Base-by-base conservation (phyloP, 2,329 filamentous ascomycete genomes). In the Sclerotinia trifoliorum region DNA sequence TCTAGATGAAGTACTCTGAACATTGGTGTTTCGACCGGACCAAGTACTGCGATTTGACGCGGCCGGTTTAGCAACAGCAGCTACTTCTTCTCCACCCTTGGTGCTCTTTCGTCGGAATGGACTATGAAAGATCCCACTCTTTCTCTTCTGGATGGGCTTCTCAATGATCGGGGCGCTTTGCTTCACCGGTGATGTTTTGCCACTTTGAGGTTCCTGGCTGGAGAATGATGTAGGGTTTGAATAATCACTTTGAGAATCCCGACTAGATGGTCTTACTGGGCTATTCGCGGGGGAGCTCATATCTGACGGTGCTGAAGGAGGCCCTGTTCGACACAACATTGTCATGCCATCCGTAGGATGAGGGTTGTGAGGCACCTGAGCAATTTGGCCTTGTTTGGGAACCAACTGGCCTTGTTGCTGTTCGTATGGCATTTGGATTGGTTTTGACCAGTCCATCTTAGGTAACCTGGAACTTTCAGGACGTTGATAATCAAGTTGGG, bases 331-430 rank as follows among this genome's bases (percentile, higher is more conserved):
- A 79, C 94, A 98, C 71, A 97, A 90, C 87, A 98, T 96, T 0
- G 94, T 97, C 93, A 98, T 98, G 5, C 94, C 94, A 77, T 98
- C 94, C 78, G 90, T 87, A 0, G 94, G 94, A 77, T 97, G 97
- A 13, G 95, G 93, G 74, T 98, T 96, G 75, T 97, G 93, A 19
- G 94, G 93, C 3, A 96, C 86, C 19, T 87, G 80, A 5, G 88
- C 83, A 69, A 92, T 86, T 32, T 88, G 84, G 3, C 84, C 85
- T 74, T 86, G 85, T 21, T 65, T 70, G 46, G 65, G 69, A 29
- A 74, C 71, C 42, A 70, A 68, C 69, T 72, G 69, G 19, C 68
- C 69, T 48, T 72, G 73, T 26, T 68, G 56, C 29, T 70, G 70
- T 42, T 68, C 65, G 57, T 71, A 65, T 19, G 42, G 68, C 67